These are phyloP conservation scores for Royoungia palumana DNA, from an alignment of 768 basidiomycete genomes.

Conservation along the genomic window DNA sequence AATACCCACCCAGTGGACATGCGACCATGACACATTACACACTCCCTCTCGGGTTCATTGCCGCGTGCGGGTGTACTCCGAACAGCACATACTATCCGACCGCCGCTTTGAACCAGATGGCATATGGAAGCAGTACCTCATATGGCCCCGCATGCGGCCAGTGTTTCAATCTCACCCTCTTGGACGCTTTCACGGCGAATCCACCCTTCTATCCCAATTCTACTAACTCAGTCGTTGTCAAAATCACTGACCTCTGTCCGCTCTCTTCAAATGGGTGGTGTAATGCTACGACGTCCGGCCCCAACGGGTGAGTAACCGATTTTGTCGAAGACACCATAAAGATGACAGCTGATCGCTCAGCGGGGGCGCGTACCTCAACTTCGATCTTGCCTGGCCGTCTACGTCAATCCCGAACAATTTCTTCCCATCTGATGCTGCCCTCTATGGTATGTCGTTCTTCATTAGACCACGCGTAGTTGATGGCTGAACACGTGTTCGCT, in stretches of 20 bases:
- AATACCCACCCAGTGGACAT: constrained; percentile 56
- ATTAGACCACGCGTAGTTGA: background rate
- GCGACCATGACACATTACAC: constrained; percentile 81
- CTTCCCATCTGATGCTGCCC: constrained; percentile 65
- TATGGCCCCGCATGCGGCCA: constrained; percentile 75
- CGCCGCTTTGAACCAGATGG: constrained; percentile 76
- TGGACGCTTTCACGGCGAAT: constrained; percentile 61
- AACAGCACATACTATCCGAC: constrained; percentile 69
- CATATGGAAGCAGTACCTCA: constrained; percentile 68
- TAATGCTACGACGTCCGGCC: constrained; percentile 54
- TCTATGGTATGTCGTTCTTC: constrained; percentile 50
- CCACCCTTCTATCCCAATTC: constrained; percentile 68
- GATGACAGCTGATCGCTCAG: constrained; percentile 34
- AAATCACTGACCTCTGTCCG: constrained; percentile 80
- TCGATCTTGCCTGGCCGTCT: constrained; percentile 81
- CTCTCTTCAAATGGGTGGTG: constrained; percentile 64
- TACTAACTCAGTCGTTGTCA: constrained; percentile 63
- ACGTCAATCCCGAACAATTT: constrained; percentile 64
- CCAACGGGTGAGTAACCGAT: constrained; percentile 54
- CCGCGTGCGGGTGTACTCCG: constrained; percentile 74
- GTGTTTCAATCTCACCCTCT: constrained; percentile 75
- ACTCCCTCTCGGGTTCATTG: constrained; percentile 45
- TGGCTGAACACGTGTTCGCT: constrained; percentile 31
- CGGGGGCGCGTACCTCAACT: constrained; percentile 69
- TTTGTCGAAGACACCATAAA: background rate